These are phyloP conservation scores for Halteria grandinella DNA, from an alignment of 73 alveolate species.

Conservation along the genomic window DNA sequence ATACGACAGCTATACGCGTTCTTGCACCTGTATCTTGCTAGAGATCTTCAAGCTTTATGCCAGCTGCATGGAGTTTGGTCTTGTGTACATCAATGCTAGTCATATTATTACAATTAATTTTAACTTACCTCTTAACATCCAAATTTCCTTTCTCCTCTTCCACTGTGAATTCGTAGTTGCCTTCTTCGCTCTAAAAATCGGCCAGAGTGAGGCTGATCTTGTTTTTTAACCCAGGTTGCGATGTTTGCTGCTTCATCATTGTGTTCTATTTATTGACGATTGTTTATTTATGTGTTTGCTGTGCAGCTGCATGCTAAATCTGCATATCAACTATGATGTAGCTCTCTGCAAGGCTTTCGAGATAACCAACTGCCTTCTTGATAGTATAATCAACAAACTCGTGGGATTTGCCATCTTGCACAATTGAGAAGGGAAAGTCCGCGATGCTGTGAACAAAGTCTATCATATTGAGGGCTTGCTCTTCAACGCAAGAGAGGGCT, in stretches of 20 bases:
- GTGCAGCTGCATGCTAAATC: background rate
- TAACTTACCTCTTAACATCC: slow-evolving; percentile 19
- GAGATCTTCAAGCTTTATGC: too few species aligned
- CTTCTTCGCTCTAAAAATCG: slow-evolving; percentile 17
- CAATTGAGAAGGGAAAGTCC: slow-evolving; percentile 63
- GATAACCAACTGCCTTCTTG: slow-evolving; percentile 12
- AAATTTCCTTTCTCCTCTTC: slow-evolving; percentile 31
- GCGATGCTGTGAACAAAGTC: slow-evolving; percentile 51
- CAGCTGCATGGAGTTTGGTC: too few species aligned
- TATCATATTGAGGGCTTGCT: slow-evolving; percentile 45
- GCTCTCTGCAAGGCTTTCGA: slow-evolving; percentile 31
- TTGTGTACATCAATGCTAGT: background rate
- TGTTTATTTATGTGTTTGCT: too few species aligned
- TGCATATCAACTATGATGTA: slow-evolving; percentile 29
- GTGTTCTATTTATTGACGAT: too few species aligned
- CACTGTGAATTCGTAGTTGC: background rate
- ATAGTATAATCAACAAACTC: slow-evolving; percentile 4
- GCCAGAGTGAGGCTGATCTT: too few species aligned
- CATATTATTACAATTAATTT: background rate
- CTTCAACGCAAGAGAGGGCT: slow-evolving; percentile 56
- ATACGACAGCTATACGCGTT: too few species aligned
- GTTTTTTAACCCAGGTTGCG: too few species aligned
- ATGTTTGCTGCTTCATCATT: too few species aligned
- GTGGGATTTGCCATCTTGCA: slow-evolving; percentile 21
- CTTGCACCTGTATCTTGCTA: too few species aligned